Base-by-base conservation (phyloP, 2,329 filamentous ascomycete species). In the Phyllosticta citribraziliensis region DNA sequence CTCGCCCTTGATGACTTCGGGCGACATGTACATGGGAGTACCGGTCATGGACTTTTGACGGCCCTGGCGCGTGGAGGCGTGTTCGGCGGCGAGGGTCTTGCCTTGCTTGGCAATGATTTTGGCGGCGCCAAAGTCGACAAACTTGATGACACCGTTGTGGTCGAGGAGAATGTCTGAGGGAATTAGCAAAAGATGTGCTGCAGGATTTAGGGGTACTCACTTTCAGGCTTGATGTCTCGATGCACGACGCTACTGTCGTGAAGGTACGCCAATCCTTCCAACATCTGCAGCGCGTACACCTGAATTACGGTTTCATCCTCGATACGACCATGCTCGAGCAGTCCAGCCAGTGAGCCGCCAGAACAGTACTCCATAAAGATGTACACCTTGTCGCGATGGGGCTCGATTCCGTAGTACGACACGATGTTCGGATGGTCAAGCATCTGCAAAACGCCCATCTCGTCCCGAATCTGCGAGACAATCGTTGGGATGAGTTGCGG, bases 351-450 rank as follows among this genome's bases (percentile, higher is more conserved):
- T 17, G 93, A 97, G 20, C 94, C 94, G 57, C 94, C 93, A 4
- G 91, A 95, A 74, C 94, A 99, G 75, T 96, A 97, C 74, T 99
- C 94, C 94, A 99, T 99, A 73, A 99, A 99, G 67, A 99, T 97
- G 75, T 97, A 99, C n/a, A 99, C 94, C 71, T 96, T 94, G 79
- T 99, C 94, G 65, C 94, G 85, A 75, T 99, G 94, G 2, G 97
- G 94, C 74, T 99, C 94, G 69, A 99, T 97, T 62, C 94, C 94
- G 70, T 94, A 94, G 75, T 99, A 99, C 10, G 91, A 93, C 22
- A 99, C 95, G 64, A 99, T 90, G 71, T 99, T 99, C 22, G 94
- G 94, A 71, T 99, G 94, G 70, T 99, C 92, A 54, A 99, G 82
- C 1, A 97, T 88, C 74, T 97, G 93, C 56, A 99, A 79, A 5